These are phyloP conservation scores for Hymenoscyphus fraxineus DNA, from an alignment of 2,329 filamentous ascomycete species.

Conservation along the genomic window DNA sequence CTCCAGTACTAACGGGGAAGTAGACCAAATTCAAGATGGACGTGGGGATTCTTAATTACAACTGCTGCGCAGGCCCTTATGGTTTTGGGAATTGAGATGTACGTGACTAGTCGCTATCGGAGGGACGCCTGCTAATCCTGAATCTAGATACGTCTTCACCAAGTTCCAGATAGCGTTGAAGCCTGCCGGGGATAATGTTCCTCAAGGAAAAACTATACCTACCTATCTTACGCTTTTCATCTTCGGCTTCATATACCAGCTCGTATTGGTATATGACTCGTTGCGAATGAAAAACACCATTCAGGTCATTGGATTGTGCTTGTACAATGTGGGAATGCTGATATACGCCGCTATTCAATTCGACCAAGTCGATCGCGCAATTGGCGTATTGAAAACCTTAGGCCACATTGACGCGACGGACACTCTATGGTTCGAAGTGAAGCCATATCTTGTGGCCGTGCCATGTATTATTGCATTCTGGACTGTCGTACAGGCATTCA, in stretches of 20 bases:
- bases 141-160: slow-evolving; percentile 73
- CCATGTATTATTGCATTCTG: slow-evolving; percentile 77
- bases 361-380: slow-evolving; percentile 79
- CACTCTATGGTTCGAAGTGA: slow-evolving; percentile 65
- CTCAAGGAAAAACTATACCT: slow-evolving; percentile 71
- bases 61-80: slow-evolving; percentile 74
- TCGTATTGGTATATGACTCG: slow-evolving; percentile 89
- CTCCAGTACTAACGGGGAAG: slow-evolving; percentile 1
- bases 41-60: slow-evolving; percentile 76
- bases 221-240: slow-evolving; percentile 96
- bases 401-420: slow-evolving; percentile 31
- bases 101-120: slow-evolving; percentile 39
- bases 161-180: slow-evolving; percentile 68
- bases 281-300: slow-evolving; percentile 95
- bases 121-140: neutral
- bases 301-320: slow-evolving; percentile 90
- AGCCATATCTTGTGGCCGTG: slow-evolving; percentile 78
- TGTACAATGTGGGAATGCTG: slow-evolving; percentile 87
- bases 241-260: slow-evolving; percentile 91
- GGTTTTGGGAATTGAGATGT: slow-evolving; percentile 83
- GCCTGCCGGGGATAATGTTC: slow-evolving; percentile 46
- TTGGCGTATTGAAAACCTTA: slow-evolving; percentile 49
- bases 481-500: slow-evolving; percentile 67
- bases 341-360: slow-evolving; percentile 92
- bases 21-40: slow-evolving; percentile 75